Percentiles rank a stretch among this genome's conserved stretches.
These are phyloP conservation scores for Aspergillus ostianus DNA, from an alignment of 495 filamentous ascomycete genomes.

Conservation along the genomic window DNA sequence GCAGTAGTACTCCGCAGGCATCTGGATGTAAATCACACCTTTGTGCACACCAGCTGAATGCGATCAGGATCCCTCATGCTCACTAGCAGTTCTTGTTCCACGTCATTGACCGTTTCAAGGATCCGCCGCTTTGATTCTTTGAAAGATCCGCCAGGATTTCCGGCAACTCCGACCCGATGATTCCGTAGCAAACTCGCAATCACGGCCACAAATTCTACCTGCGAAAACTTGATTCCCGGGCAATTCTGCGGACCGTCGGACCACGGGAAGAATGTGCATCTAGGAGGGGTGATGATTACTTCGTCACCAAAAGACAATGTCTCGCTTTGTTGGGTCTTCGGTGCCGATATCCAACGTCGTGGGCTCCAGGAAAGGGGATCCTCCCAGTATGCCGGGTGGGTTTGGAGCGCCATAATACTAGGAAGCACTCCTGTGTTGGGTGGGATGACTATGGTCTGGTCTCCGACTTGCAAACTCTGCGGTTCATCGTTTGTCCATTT, in stretches of 20 bases:
- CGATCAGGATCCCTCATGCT: conserved; percentile 4
- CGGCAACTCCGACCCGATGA: not conserved
- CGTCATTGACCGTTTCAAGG: not conserved
- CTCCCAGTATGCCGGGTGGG: conserved; percentile 3
- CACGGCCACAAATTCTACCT: conserved; percentile 10
- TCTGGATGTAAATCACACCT: not conserved
- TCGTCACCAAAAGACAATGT: not conserved
- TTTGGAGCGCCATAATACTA: conserved; percentile 1
- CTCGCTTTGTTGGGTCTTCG: not conserved
- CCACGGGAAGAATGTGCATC: conserved; percentile 7
- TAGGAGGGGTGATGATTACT: not conserved
- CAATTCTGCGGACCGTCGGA: conserved; percentile 6
- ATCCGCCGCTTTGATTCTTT: not conserved
- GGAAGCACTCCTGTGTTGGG: not conserved
- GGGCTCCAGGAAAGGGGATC: conserved; percentile 3
- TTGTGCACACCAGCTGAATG: not conserved
- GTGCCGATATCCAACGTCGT: not conserved
- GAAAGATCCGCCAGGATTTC: not conserved
- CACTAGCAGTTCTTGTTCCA: conserved; percentile 1
- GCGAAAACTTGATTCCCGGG: conserved; percentile 4
- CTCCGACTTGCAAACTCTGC: not conserved
- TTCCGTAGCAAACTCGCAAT: not conserved
- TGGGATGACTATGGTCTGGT: not conserved
- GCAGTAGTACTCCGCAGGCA: no score
- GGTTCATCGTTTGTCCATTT: conserved; percentile 3